A percentile compares a stretch with the other conserved stretches of the same genome.
Conservation (phyloP, 306 rosid species). For the Malus sieversii region DNA sequence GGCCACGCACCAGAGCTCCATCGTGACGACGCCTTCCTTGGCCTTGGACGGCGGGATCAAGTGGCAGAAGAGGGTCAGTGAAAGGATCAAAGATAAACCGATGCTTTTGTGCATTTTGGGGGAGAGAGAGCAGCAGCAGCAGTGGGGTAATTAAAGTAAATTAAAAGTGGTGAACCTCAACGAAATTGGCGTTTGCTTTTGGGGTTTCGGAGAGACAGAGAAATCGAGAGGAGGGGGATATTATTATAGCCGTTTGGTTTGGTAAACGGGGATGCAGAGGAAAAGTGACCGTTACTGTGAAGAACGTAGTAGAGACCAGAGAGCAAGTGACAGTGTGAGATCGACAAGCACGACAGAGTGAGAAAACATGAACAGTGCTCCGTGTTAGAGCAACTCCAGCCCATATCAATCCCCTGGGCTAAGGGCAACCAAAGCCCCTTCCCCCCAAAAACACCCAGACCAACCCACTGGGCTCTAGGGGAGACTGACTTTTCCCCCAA, state of each 20-base stretch:
- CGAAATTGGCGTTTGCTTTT: neutral
- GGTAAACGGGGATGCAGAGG: neutral
- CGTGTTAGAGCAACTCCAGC: neutral
- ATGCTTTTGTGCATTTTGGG: constrained; percentile 26
- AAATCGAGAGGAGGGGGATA: neutral
- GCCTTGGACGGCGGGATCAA: constrained; percentile 19
- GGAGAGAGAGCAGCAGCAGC: neutral
- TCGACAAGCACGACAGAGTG: neutral
- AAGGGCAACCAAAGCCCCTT: too few species aligned
- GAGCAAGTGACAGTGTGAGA: neutral
- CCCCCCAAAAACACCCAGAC: too few species aligned
- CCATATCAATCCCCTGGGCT: too few species aligned
- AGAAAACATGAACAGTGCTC: neutral
- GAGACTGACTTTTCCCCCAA: too few species aligned
- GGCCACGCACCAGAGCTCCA: constrained; percentile 94
- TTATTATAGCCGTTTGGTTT: constrained; percentile 19
- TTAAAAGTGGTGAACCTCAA: neutral
- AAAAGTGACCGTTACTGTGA: constrained; percentile 46
- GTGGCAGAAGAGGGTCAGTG: neutral
- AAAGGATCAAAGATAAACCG: neutral
- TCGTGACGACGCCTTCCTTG: constrained; percentile 19
- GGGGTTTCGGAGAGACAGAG: neutral
- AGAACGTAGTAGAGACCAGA: neutral
- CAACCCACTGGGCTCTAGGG: too few species aligned
- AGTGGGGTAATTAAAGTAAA: neutral